A percentile compares a stretch with the other conserved stretches of the same genome.
Conservation (phyloP, 208 protist species). For the Borovskyia barvae region DNA sequence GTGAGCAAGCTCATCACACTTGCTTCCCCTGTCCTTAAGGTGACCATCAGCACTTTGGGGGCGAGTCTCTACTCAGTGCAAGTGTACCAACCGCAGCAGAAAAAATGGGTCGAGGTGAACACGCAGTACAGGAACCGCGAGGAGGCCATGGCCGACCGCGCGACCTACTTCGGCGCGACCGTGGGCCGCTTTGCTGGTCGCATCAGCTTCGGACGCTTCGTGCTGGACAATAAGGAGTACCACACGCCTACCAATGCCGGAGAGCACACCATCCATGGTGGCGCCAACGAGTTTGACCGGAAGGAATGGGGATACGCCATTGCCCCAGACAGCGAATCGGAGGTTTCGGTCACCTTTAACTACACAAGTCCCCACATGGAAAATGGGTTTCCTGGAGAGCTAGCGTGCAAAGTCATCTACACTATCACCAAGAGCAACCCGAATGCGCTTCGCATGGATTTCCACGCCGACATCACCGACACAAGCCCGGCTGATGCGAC, state of each 20-base stretch:
- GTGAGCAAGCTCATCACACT: constrained; percentile 40
- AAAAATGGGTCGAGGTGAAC: constrained; percentile 56
- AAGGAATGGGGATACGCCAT: constrained; percentile 41
- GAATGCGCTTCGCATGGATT: constrained; percentile 25
- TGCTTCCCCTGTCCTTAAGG: constrained; percentile 27
- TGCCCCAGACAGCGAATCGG: constrained; percentile 38
- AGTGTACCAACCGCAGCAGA: constrained; percentile 26
- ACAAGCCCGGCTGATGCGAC: constrained; percentile 32
- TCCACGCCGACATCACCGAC: constrained; percentile 29
- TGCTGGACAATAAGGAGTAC: constrained; percentile 6
- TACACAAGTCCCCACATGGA: constrained; percentile 54
- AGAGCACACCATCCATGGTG: constrained; percentile 45
- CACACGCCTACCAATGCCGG: constrained; percentile 19
- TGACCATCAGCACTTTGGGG: constrained; percentile 49
- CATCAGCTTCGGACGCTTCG: constrained; percentile 24
- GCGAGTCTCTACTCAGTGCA: constrained; percentile 43
- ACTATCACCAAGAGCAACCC: constrained; percentile 23
- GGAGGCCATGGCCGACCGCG: constrained; percentile 38
- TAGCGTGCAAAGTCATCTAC: constrained; percentile 34
- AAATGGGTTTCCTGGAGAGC: constrained; percentile 55
- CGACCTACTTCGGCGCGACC: constrained; percentile 54
- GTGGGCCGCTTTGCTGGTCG: constrained; percentile 65
- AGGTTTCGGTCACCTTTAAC: constrained; percentile 25
- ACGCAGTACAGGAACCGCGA: constrained; percentile 42
- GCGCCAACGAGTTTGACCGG: constrained; percentile 41